Evolutionary conservation across 1,284 basidiomycete species (phyloP), one percentile per base, ranked within the genome.

Genomic region (Clitocybe nebularis): DNA sequence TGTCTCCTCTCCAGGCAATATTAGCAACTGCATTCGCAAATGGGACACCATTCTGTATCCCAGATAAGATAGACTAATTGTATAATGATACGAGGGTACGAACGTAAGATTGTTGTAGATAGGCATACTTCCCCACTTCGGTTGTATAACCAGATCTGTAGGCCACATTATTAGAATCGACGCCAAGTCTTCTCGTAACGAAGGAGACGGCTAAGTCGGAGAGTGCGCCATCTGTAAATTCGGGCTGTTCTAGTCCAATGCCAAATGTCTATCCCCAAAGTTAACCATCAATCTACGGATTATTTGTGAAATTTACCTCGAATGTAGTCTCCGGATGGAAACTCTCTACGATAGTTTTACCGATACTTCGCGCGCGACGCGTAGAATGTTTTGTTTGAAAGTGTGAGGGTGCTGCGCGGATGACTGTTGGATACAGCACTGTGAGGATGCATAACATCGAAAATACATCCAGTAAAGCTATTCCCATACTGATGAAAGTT

Each of bases 21-120:
- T 72, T 74, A 19, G 71, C 71, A 5, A 74, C 72, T 7, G 72
- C 71, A 40, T 75, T 75, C 8, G 66, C 64, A 40, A 75, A 62
- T 1, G 67, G 63, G 36, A 74, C 58, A 3, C 67, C 71, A 22
- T 74, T 62, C 73, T 47, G n/a, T 13, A 33, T 9, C 6, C 14
- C 20, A 21, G 29, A 10, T 16, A 38, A 16, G n/a, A n/a, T 14
- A 30, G 8, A 36, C n/a, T 10, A 10, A 19, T 36, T 21, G 13
- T 21, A 9, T 20, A 24, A 24, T 28, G 17, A 14, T 40, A 28
- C 16, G n/a, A 11, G 25, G 26, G 6, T 58, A 67, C 39, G n/a
- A 40, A 72, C 72, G 47, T 72, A 60, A 23, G 49, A 57, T 49
- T 75, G 72, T 48, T 60, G 62, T 22, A 71, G 51, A 48, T 63